These are phyloP conservation scores for Trichoderma sp. DNA, from an alignment of 2,329 filamentous ascomycete genomes.

Conservation along the genomic window DNA sequence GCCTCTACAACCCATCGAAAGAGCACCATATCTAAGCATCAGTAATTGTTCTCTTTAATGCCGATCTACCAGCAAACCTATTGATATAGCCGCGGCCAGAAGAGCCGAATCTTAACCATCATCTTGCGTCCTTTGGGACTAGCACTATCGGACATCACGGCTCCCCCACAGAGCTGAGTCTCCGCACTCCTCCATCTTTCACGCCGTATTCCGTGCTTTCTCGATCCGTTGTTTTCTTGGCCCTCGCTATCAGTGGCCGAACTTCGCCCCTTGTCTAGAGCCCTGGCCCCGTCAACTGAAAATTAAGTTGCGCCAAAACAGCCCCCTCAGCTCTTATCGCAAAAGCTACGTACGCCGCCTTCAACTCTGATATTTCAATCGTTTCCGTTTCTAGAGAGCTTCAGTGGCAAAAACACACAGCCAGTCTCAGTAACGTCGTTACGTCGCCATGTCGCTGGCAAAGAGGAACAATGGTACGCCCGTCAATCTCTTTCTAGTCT, in stretches of 20 bases:
- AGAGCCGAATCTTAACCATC: constrained; percentile 3
- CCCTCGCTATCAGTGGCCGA: background rate
- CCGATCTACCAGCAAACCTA: background rate
- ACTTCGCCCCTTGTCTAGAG: background rate
- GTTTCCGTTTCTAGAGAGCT: background rate
- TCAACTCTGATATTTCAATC: background rate
- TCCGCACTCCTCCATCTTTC: constrained; percentile 11
- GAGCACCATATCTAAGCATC: background rate
- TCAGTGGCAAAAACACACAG: background rate
- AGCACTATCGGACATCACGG: constrained; percentile 9
- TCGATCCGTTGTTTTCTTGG: background rate
- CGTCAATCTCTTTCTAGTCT: background rate
- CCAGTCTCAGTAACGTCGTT: background rate
- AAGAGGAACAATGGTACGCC: constrained; percentile 15
- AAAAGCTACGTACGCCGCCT: background rate
- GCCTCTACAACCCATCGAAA: background rate
- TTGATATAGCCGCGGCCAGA: background rate
- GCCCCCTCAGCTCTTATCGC: background rate
- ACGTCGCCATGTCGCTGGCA: constrained; percentile 6
- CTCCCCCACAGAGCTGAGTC: constrained; percentile 4
- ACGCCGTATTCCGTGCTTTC: background rate
- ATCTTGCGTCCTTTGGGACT: background rate
- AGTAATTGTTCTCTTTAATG: background rate
- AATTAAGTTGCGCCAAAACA: background rate
- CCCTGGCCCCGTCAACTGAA: background rate